Evolutionary conservation across 2,329 filamentous ascomycete genomes (phyloP).

Genomic region (Pyrenophora graminea): DNA sequence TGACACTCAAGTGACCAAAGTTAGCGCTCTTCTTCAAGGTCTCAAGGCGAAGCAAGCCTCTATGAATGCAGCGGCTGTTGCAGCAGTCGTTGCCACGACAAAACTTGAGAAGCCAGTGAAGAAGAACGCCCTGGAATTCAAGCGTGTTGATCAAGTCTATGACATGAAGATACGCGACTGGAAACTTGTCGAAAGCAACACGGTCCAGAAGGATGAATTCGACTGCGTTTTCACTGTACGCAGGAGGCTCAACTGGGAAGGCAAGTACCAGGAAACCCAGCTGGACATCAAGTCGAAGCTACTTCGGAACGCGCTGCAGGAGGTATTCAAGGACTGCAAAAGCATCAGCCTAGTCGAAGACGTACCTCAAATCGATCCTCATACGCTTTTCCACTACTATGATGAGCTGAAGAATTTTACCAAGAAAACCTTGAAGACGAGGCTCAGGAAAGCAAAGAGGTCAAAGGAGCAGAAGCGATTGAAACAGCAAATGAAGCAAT

Average conservation of each 20-base stretch:
- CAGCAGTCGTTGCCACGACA: constrained; percentile 12
- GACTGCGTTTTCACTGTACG: constrained; percentile 80
- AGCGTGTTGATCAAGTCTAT: constrained; percentile 68
- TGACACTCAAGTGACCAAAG: constrained; percentile 20
- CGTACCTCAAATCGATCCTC: constrained; percentile 64
- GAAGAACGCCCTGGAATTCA: constrained; percentile 62
- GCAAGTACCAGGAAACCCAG: constrained; percentile 73
- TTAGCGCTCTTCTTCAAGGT: constrained; percentile 15
- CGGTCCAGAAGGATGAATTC: constrained; percentile 70
- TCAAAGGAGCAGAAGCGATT: constrained; percentile 65
- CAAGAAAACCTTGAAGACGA: constrained; percentile 66
- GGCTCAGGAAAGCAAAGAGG: constrained; percentile 61
- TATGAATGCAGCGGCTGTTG: constrained; percentile 10
- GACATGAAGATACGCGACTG: constrained; percentile 57
- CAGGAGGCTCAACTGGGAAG: constrained; percentile 81
- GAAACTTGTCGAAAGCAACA: constrained; percentile 68
- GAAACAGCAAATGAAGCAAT: constrained; percentile 63
- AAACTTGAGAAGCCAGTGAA: constrained; percentile 29
- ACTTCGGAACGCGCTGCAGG: constrained; percentile 70
- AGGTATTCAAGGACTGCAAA: constrained; percentile 76
- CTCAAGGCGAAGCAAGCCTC: constrained; percentile 23
- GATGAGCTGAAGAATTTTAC: constrained; percentile 70
- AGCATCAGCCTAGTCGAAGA: constrained; percentile 81
- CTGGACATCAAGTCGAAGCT: constrained; percentile 86
- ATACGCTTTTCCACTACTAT: constrained; percentile 64